These are phyloP conservation scores for Fusarium temperatum DNA, from an alignment of 2,329 filamentous ascomycete species.

Conservation along the genomic window DNA sequence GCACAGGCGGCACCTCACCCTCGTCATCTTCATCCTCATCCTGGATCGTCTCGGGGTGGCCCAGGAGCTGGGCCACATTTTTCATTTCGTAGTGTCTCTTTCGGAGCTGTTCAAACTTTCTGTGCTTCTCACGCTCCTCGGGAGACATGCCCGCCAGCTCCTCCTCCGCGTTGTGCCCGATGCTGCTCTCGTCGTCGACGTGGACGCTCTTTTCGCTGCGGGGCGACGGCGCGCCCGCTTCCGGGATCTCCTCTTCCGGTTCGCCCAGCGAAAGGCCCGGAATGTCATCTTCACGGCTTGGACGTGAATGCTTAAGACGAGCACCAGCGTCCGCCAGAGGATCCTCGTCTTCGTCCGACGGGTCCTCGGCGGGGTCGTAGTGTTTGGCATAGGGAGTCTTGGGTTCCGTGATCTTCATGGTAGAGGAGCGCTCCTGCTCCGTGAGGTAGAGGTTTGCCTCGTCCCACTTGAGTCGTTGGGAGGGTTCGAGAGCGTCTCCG, in stretches of 20 bases:
- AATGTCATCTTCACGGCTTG: constrained; percentile 75
- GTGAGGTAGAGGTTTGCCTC: constrained; percentile 97
- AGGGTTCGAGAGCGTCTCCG: constrained; percentile 58
- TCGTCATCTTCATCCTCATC: constrained; percentile 68
- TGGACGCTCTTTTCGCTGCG: constrained; percentile 76
- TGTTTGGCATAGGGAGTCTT: constrained; percentile 96
- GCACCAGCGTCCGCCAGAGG: constrained; percentile 43
- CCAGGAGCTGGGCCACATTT: constrained; percentile 87
- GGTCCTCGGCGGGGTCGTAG: constrained; percentile 90
- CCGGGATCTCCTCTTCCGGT: constrained; percentile 78
- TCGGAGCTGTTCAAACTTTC: constrained; percentile 86
- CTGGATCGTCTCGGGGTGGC: constrained; percentile 74
- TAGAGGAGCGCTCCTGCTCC: constrained; percentile 92
- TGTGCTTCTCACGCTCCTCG: constrained; percentile 91
- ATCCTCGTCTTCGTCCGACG: constrained; percentile 75
- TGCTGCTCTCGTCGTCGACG: constrained; percentile 71
- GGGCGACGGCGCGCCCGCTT: constrained; percentile 50
- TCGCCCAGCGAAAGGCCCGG: constrained; percentile 92
- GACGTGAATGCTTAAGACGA: constrained; percentile 50
- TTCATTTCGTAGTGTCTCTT: constrained; percentile 99
- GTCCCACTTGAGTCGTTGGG: constrained; percentile 93
- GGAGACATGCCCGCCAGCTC: constrained; percentile 63
- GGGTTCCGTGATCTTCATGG: constrained; percentile 99
- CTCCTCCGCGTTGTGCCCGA: constrained; percentile 67
- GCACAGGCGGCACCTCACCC: constrained; percentile 55